These are phyloP conservation scores for Yamadazyma aaseri DNA, from an alignment of 1,139 yeast species.

Conservation along the genomic window DNA sequence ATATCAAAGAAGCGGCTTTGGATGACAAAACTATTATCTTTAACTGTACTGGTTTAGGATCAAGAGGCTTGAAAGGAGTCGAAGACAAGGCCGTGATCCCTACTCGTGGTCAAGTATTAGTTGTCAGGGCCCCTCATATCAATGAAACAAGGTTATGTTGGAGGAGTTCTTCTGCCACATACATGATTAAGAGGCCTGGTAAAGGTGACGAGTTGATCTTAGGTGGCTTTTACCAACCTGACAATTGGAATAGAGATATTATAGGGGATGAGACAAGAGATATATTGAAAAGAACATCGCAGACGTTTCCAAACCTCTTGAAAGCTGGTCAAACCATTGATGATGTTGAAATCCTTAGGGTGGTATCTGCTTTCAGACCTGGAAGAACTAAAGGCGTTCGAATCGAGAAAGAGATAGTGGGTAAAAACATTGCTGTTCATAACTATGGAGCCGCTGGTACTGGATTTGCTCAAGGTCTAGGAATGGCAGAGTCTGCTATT, in stretches of 20 bases:
- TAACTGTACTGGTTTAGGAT: constrained; percentile 66
- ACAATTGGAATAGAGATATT: constrained; percentile 57
- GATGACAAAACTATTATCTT: constrained; percentile 42
- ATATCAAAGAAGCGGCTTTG: constrained; percentile 11
- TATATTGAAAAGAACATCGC: constrained; percentile 55
- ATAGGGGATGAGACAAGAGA: constrained; percentile 53
- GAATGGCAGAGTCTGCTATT: constrained; percentile 37
- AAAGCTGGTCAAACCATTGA: constrained; percentile 15
- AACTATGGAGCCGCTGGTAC: constrained; percentile 50
- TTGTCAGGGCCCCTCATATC: constrained; percentile 51
- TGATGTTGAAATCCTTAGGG: constrained; percentile 46
- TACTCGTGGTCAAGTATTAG: constrained; percentile 63
- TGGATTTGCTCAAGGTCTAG: constrained; percentile 49
- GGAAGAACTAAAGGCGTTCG: constrained; percentile 69
- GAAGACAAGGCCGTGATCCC: constrained; percentile 51
- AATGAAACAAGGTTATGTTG: constrained; percentile 37
- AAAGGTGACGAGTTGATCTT: constrained; percentile 51
- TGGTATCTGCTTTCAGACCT: constrained; percentile 70
- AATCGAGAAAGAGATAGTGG: constrained; percentile 48
- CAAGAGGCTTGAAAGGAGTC: constrained; percentile 54
- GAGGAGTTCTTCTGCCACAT: constrained; percentile 39
- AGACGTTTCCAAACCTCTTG: constrained; percentile 52
- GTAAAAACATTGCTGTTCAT: constrained; percentile 36
- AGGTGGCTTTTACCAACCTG: constrained; percentile 65
- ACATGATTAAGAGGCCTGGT: constrained; percentile 10